Evolutionary conservation across 2,329 filamentous ascomycete genomes (phyloP), one percentile per base, ranked within the genome.

Genomic region (Calonectria pseudoturangicola): DNA sequence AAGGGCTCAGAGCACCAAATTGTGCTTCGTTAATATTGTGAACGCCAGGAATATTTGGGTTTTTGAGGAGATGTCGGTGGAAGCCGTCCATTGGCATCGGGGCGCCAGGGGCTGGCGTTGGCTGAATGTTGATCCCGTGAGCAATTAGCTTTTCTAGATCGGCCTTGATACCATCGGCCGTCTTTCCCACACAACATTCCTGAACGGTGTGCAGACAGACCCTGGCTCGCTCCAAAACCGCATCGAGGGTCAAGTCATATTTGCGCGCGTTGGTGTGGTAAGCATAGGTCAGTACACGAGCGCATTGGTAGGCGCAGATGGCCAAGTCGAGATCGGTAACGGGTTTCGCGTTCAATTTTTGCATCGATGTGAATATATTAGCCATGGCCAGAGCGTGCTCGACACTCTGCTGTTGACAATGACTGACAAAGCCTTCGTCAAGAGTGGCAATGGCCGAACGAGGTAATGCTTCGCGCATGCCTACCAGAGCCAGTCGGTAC

Each of bases 341-440:
- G 0, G 89, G 88, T 21, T 87, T 86, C 16, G 87, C 88, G 43
- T 88, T 87, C 5, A 90, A 84, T 25, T 86, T 86, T 68, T 90
- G 83, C 76, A 90, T 84, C 56, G 87, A 83, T 3, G 86, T 83
- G 74, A 91, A 90, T 74, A 91, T 90, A 56, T 88, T 87, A 8
- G 88, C 86, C 87, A 91, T 90, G 33, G 88, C 87, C 41, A 87
- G 80, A 10, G 89, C 88, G 71, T 91, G 89, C 63, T 90, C 87
- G 47, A 88, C 87, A 68, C 89, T 89, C 71, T 88, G 87, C 4
- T 85, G 83, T 50, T 86, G 87, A 71, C 88, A 90, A 74, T 87
- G 85, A 2, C 85, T 82, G 45, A 89, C 84, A 68, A 90, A 90
- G 3, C 82, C 82, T 12, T 85, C 85, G 58, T 89, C 87, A 3